Percentiles rank a stretch among this genome's conserved stretches.
These are phyloP conservation scores for Chlamydomonas sp. DNA, from an alignment of 139 green algal genomes.

Conservation along the genomic window DNA sequence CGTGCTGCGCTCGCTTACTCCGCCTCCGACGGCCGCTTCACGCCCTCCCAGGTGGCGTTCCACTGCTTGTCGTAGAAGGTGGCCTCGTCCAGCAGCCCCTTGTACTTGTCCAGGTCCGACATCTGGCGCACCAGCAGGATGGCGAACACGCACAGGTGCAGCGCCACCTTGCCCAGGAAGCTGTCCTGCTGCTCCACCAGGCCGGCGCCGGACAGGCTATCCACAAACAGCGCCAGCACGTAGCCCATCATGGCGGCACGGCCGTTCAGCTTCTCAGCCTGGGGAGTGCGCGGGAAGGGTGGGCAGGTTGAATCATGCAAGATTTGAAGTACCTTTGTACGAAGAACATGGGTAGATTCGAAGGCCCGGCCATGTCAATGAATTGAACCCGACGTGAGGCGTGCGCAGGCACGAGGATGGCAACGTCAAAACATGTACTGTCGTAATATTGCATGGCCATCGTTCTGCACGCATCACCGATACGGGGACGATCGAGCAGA, in stretches of 20 bases:
- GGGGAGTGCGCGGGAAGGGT: background rate
- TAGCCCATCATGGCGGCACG: constrained; percentile 96
- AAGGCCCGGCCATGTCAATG: no score
- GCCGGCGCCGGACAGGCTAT: constrained; percentile 82
- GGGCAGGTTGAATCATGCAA: background rate
- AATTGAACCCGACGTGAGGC: no score
- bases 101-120: constrained; percentile 81
- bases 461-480: no score
- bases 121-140: constrained; percentile 78
- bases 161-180: constrained; percentile 92
- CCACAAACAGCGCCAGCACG: constrained; percentile 81
- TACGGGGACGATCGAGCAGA: no score
- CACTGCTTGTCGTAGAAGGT: constrained; percentile 97
- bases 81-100: constrained; percentile 89
- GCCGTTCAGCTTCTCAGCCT: constrained; percentile 96
- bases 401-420: no score
- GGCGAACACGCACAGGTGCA: constrained; percentile 87
- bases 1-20: constrained; percentile 29
- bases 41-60: constrained; percentile 82
- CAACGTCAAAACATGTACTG: no score
- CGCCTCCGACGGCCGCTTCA: constrained; percentile 73
- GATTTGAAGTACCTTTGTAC: no score
- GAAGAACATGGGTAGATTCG: no score
- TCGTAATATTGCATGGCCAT: no score
- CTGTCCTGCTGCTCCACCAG: constrained; percentile 91